Evolutionary conservation across 164 flowering plant species (phyloP), one percentile per base, ranked within the genome.

Genomic region (Vitis rupestris): DNA sequence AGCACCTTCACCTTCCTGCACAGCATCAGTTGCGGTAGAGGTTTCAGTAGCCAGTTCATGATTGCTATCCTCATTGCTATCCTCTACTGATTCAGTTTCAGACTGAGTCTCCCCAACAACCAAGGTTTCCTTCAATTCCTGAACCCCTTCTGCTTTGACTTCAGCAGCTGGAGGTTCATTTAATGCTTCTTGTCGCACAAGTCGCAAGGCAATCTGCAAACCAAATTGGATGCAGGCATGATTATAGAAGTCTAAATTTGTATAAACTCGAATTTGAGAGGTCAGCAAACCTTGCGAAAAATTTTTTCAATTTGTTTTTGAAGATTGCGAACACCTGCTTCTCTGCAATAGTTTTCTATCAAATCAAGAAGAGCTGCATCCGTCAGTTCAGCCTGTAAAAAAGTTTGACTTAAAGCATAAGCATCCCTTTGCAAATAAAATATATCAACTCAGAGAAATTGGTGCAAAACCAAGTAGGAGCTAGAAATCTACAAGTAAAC

Each of bases 251-350:
- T 37, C 44, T 37, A 37, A 37, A 37, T 37, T 37, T 37, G 44
- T 37, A 37, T 37, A 37, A 23, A 37, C 7, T 51, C 31, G 47
- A 64, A 50, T 37, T 51, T 50, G 66, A 52, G 62, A 53, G 16
- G 27, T 8, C 9, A 54, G 61, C 78, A 70, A 60, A 90, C 99
- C 97, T 96, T 96, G 68, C 99, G 92, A 74, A 90, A 96, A n/a
- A 96, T 93, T 81, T 96, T 96, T 74, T 93, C 99, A 67, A 96
- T 96, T 15, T 96, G 98, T 76, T 93, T 93, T 59, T 96, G 98
- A 49, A 96, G 92, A 81, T 89, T 96, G 16, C 99, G 79, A 17
- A 96, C 99, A 14, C 99, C 99, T 58, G 99, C 92, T 83, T 93
- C 99, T 61, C 99, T 81, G 74, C 98, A 93, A 68, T 96, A 96